These are phyloP conservation scores for Chytriomyces sp. DNA, from an alignment of 192 early-diverging fungal species.

Conservation along the genomic window DNA sequence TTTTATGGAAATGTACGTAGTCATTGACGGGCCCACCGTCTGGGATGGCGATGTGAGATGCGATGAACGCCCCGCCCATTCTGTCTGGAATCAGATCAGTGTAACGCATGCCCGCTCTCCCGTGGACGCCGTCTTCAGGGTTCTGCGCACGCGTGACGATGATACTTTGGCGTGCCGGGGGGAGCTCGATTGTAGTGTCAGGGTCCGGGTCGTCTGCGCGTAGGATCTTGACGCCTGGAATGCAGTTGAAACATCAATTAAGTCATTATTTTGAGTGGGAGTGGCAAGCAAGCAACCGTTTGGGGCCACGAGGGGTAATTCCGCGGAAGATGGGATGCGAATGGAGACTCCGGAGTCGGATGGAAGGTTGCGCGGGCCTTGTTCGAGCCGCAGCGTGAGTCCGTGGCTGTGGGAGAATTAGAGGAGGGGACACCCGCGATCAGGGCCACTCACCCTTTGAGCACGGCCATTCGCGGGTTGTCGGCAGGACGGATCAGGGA, in stretches of 20 bases:
- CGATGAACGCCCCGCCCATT: conserved; percentile 32
- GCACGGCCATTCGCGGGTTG: conserved; percentile 19
- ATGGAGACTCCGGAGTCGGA: not conserved
- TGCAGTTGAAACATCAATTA: not conserved
- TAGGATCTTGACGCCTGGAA: not conserved
- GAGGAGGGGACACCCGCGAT: not conserved
- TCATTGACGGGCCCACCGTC: conserved; percentile 38
- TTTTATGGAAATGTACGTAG: conserved; percentile 38
- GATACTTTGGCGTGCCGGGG: not conserved
- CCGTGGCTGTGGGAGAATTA: conserved; percentile 1
- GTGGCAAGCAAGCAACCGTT: not conserved
- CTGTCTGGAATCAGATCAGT: conserved; percentile 36
- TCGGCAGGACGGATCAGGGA: conserved; percentile 15
- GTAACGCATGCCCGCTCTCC: conserved; percentile 34
- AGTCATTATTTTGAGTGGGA: not conserved
- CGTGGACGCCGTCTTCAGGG: not conserved
- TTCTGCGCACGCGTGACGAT: not conserved
- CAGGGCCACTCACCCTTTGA: not conserved
- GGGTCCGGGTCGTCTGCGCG: no score
- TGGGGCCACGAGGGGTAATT: not conserved
- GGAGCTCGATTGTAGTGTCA: not conserved
- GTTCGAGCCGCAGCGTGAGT: not conserved
- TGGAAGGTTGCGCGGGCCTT: not conserved
- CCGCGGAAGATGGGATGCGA: no score
- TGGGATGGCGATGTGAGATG: conserved; percentile 32